Evolutionary conservation across 2,329 filamentous ascomycete species (phyloP).

Genomic region (Gliomastix tumulicola): DNA sequence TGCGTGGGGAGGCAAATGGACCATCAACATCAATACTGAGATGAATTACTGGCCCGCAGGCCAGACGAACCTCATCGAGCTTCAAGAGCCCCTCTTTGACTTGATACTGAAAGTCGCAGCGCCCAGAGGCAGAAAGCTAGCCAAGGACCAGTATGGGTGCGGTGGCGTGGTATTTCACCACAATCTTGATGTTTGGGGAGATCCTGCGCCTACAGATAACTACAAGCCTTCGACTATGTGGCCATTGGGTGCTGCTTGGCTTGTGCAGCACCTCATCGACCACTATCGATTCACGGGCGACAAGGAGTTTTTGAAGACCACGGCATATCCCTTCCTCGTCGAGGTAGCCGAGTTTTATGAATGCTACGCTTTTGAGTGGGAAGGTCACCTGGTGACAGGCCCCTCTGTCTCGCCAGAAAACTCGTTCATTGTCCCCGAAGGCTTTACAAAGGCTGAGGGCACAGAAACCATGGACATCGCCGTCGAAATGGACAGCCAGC

Average conservation of each 20-base stretch:
- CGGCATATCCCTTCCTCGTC: slow-evolving; percentile 16
- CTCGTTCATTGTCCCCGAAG: slow-evolving; percentile 10
- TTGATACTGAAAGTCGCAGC: slow-evolving; percentile 9
- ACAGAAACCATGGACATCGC: slow-evolving; percentile 5
- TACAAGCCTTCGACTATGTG: slow-evolving; percentile 4
- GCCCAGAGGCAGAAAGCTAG: not conserved
- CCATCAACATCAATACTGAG: slow-evolving; percentile 35
- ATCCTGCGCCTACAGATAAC: slow-evolving; percentile 9
- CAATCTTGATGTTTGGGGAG: slow-evolving; percentile 28
- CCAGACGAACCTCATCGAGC: slow-evolving; percentile 7
- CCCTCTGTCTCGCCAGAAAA: slow-evolving; percentile 19
- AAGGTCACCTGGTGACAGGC: slow-evolving; percentile 14
- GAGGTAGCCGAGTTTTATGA: slow-evolving; percentile 19
- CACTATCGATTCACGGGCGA: slow-evolving; percentile 25
- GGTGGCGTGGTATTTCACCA: slow-evolving; percentile 24
- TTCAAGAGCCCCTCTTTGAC: slow-evolving; percentile 24
- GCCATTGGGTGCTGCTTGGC: slow-evolving; percentile 27
- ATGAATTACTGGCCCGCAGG: slow-evolving; percentile 31
- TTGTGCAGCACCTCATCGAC: slow-evolving; percentile 28
- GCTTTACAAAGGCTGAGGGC: slow-evolving; percentile 3
- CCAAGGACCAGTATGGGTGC: slow-evolving; percentile 16
- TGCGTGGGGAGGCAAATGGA: slow-evolving; percentile 33
- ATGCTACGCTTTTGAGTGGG: slow-evolving; percentile 18
- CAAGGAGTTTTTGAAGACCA: slow-evolving; percentile 14
- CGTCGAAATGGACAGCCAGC: slow-evolving; percentile 6